These are phyloP conservation scores for Talaromyces sp. DNA, from an alignment of 2,329 filamentous ascomycete species.

Conservation along the genomic window DNA sequence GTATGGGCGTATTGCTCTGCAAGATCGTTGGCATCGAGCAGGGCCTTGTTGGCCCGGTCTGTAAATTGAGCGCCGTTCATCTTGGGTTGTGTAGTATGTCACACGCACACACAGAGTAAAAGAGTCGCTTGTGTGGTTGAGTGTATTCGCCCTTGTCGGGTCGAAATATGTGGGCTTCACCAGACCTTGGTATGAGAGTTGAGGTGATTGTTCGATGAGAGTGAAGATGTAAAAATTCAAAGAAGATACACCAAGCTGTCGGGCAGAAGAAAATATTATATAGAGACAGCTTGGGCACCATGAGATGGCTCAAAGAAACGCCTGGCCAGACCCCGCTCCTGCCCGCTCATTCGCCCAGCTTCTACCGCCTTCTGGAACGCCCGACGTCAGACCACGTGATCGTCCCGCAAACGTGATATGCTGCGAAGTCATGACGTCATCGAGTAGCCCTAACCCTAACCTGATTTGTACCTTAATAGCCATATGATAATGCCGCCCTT, in stretches of 20 bases:
- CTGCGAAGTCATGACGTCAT: neutral
- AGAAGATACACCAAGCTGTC: too few species aligned
- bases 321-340: conserved; percentile 2
- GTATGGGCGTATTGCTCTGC: conserved; percentile 87
- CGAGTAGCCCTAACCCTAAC: neutral
- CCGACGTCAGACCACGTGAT: conserved; percentile 12
- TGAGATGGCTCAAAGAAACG: neutral
- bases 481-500: too few species aligned
- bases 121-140: neutral
- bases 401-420: neutral
- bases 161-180: neutral
- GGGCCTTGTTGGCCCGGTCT: conserved; percentile 81
- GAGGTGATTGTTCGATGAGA: neutral
- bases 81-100: conserved; percentile 9
- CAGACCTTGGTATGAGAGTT: neutral
- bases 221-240: too few species aligned
- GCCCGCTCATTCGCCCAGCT: conserved; percentile 10
- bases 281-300: conserved; percentile 1
- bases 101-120: neutral
- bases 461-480: neutral
- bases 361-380: conserved; percentile 8
- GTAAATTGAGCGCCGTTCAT: conserved; percentile 65
- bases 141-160: neutral
- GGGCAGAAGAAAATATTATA: conserved; percentile 2
- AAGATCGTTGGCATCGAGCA: conserved; percentile 80